Conservation (phyloP, 345 rosid genomes). For the Garcia nutans region DNA sequence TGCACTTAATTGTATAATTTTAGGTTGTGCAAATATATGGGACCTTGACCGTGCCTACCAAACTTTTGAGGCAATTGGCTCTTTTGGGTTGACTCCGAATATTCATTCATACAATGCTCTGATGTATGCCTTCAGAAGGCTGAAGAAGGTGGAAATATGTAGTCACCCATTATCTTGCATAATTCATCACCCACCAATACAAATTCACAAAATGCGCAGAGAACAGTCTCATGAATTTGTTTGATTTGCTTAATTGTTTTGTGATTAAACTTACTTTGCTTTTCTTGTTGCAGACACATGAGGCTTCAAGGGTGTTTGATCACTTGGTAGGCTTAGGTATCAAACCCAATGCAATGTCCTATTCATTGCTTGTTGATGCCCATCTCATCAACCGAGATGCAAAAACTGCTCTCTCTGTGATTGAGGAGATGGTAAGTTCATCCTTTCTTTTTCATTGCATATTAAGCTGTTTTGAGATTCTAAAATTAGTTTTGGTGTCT, state of each 20-base stretch:
- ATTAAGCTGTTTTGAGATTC: constrained; percentile 6
- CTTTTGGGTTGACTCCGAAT: constrained; percentile 76
- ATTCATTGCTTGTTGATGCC: constrained; percentile 80
- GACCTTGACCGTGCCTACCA: constrained; percentile 93
- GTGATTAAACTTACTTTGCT: constrained; percentile 13
- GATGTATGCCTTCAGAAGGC: constrained; percentile 79
- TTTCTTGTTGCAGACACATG: constrained; percentile 59
- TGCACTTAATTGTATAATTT: constrained; percentile 85
- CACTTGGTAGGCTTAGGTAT: constrained; percentile 73
- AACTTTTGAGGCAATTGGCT: constrained; percentile 84
- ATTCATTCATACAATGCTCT: constrained; percentile 84
- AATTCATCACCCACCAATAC: not conserved
- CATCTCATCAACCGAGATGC: constrained; percentile 85
- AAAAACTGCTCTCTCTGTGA: constrained; percentile 65
- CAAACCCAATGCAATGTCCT: constrained; percentile 76
- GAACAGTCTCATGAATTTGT: not conserved
- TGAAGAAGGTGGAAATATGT: constrained; percentile 58
- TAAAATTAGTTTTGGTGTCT: not conserved
- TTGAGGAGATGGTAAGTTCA: constrained; percentile 69
- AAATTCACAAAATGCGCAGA: not conserved
- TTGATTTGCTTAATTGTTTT: constrained; percentile 8
- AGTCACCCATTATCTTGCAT: not conserved
- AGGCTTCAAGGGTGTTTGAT: constrained; percentile 82
- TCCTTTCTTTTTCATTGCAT: not conserved
- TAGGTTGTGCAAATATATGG: constrained; percentile 95